Percentiles rank a stretch among this genome's conserved stretches.
phyloP scores from a whole-genome alignment of 2,329 filamentous ascomycete species.

The Phialocephala sp. region DNA sequence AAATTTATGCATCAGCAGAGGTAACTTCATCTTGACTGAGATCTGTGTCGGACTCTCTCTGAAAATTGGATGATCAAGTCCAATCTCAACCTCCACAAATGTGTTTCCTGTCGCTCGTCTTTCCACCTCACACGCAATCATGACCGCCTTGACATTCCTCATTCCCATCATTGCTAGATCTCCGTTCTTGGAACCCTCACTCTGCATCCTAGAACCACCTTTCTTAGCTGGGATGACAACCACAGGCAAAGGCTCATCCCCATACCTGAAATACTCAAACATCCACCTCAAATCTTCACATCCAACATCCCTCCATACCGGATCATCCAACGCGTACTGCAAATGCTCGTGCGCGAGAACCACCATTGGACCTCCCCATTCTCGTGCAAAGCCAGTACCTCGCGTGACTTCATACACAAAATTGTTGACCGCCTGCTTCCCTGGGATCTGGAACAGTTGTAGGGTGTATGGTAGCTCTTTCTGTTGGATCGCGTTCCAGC shows the following conservation, averaged over 20 bases:
- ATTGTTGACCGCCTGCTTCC: background rate
- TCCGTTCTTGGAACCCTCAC: background rate
- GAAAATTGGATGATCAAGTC: background rate
- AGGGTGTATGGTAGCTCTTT: slow-evolving; percentile 1
- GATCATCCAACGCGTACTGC: background rate
- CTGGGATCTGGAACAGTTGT: background rate
- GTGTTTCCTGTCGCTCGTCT: background rate
- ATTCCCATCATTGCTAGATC: background rate
- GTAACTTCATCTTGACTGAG: background rate
- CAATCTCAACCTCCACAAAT: background rate
- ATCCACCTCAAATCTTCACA: background rate
- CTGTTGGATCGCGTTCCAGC: background rate
- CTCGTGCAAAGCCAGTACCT: background rate
- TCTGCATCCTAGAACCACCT: background rate
- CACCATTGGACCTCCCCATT: slow-evolving; percentile 3
- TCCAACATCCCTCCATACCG: background rate
- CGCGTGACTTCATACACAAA: background rate
- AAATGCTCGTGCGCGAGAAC: background rate
- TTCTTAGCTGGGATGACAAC: background rate
- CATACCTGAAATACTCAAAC: background rate
- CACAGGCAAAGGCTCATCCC: background rate
- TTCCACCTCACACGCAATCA: background rate
- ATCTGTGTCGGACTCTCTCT: background rate
- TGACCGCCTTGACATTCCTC: background rate
- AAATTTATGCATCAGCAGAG: slow-evolving; percentile 1